These are phyloP conservation scores for Penicillium bovifimosum DNA, from an alignment of 495 filamentous ascomycete species.

Conservation along the genomic window DNA sequence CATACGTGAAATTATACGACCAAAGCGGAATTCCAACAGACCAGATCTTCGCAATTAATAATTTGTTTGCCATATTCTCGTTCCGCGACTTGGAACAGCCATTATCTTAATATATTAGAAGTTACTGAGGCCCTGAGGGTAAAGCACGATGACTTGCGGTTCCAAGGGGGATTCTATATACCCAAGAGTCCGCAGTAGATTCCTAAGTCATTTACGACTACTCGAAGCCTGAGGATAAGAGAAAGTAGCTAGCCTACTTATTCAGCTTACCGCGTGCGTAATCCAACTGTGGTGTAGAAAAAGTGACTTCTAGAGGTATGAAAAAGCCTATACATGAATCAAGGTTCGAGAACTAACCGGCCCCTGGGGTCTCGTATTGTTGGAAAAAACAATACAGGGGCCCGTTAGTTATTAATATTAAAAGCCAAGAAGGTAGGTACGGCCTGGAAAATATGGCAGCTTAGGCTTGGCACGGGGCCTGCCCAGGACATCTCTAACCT, in stretches of 20 bases:
- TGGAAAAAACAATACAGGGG: no score
- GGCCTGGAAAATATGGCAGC: no score
- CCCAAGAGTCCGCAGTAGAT: no score
- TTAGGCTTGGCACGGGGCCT: no score
- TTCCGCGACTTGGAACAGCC: not conserved
- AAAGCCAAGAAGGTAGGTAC: no score
- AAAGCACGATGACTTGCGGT: no score
- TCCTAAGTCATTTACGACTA: no score
- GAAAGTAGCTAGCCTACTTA: not conserved
- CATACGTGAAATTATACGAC: not conserved
- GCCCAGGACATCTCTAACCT: no score
- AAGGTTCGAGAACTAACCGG: not conserved
- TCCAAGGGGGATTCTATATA: no score
- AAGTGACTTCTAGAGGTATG: not conserved
- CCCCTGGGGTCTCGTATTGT: no score
- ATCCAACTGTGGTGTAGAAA: not conserved
- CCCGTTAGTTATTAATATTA: no score
- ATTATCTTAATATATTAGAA: not conserved
- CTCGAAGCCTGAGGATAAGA: not conserved
- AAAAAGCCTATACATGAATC: not conserved
- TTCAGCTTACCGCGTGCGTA: not conserved
- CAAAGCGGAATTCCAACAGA: not conserved
- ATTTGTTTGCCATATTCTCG: not conserved
- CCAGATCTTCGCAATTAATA: not conserved
- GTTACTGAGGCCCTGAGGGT: no score